These are phyloP conservation scores for Erigeron canadensis DNA, from an alignment of 129 eudicot species.

Conservation along the genomic window DNA sequence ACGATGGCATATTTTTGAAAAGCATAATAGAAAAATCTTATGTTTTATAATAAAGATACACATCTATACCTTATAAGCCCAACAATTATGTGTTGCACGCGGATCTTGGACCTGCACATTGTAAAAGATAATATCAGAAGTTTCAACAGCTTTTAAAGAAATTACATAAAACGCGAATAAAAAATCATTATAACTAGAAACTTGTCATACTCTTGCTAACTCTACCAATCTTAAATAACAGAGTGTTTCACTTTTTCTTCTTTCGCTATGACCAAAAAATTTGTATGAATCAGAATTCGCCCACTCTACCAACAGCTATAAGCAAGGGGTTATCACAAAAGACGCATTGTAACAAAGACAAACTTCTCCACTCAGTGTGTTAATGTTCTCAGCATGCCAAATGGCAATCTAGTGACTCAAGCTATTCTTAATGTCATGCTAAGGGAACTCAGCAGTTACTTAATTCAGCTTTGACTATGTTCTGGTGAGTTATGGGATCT, in stretches of 20 bases:
- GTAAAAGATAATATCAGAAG: slow-evolving; percentile 23
- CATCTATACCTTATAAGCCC: slow-evolving; percentile 84
- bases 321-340: no score
- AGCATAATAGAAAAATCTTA: not conserved
- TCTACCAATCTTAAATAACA: not conserved
- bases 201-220: slow-evolving; percentile 4
- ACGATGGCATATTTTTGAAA: not conserved
- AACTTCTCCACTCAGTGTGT: not conserved
- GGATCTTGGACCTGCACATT: slow-evolving; percentile 61
- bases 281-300: not conserved
- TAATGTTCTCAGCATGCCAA: not conserved
- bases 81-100: slow-evolving; percentile 90
- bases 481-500: not conserved
- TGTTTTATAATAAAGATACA: slow-evolving; percentile 1
- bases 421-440: not conserved
- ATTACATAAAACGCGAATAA: not conserved
- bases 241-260: not conserved
- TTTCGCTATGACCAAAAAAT: slow-evolving; percentile 4
- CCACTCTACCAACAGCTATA: no score
- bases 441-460: not conserved
- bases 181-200: not conserved
- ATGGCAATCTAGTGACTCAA: not conserved
- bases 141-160: slow-evolving; percentile 20
- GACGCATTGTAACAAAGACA: no score
- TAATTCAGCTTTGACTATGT: not conserved